Evolutionary conservation across 1,284 basidiomycete genomes (phyloP), one percentile per base, ranked within the genome.

Genomic region (Ustilago trichophora): DNA sequence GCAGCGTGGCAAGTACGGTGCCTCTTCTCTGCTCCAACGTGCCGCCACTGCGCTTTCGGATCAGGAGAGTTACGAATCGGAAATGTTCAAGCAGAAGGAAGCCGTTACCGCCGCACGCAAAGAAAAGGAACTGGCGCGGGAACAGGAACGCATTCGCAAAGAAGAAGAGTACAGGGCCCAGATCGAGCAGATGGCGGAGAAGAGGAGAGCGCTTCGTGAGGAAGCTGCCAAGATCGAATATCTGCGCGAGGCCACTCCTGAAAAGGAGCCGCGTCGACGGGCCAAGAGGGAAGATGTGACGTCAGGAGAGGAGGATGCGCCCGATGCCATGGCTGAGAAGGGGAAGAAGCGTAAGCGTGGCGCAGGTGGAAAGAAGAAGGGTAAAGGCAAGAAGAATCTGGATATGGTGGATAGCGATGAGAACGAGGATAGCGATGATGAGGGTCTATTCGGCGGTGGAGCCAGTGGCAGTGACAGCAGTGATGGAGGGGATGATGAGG

Each of bases 1-100:
- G 53, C 79, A 81, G 68, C 72, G 79, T 19, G 65, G 65, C 54
- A 70, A 76, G 67, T 81, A 77, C 50, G 78, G 73, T 32, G 73
- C 72, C 27, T 68, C 57, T 19, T 75, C 73, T 16, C 58, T 77
- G 22, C 53, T 78, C 13, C 64, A 72, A 27, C 65, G 71, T 19
- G 69, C 72, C 5, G 34, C 56, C 6, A 41, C 49, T 43, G 68
- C 60, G 12, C 46, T 81, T 2, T 50, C 64, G 10, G 73, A 80
- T 24, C 68, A 77, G 44, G 59, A 62, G 19, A 58, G 49, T 35
- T 65, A 75, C 63, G 76, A 76, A 40, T 55, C 51, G n/a, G 73
- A 67, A 41, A 57, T 67, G 27, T 34, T 25, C 21, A 58, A 63
- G 49, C 58, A 72, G 48, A 62, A 67, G n/a, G 56, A 72, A 41